Evolutionary conservation across 257 asterid species (phyloP), one percentile per base, ranked within the genome.

Genomic region (Salvia miltiorrhiza): DNA sequence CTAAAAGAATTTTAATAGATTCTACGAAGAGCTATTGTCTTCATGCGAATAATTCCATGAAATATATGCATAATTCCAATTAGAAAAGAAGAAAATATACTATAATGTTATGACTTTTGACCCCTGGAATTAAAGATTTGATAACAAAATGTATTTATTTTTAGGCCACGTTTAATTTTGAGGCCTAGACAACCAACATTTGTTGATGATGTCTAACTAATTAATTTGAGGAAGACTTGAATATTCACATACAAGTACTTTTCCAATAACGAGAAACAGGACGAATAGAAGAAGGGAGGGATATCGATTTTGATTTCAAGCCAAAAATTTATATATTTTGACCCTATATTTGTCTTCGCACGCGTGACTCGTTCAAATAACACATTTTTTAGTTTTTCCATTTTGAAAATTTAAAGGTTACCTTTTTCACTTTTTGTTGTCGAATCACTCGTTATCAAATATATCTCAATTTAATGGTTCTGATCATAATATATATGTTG

Each of bases 321-420:
- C 57, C 52, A 41, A n/a, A 30, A 13, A 30, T 28, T 53, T 59
- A 7, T 48, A 33, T 35, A 48, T 16, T 71, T 71, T 60, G 69
- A 60, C 75, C 55, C 23, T n/a, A 13, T 17, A 48, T 61, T 71
- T 71, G 53, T 56, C 56, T 39, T 61, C 21, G 28, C 32, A 20
- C 10, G n/a, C n/a, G n/a, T n/a, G 56, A 71, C 50, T 35, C 61
- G 9, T 60, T 71, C 75, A 48, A 60, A 35, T 35, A 41, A 16
- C 17, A 4, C 28, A 39, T 0, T 32, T 12, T 2, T 47, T 4
- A 17, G 0, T 26, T 16, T 52, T 20, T 7, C 1, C 30, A 1
- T 26, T 26, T 26, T 4, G 30, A 26, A 26, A 26, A 30, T 30
- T 30, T 30, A 30, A 30, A 30, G 3, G 33, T 4, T 5, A 30